Conservation (phyloP, 306 rosid species). For the Trifolium pratense region DNA sequence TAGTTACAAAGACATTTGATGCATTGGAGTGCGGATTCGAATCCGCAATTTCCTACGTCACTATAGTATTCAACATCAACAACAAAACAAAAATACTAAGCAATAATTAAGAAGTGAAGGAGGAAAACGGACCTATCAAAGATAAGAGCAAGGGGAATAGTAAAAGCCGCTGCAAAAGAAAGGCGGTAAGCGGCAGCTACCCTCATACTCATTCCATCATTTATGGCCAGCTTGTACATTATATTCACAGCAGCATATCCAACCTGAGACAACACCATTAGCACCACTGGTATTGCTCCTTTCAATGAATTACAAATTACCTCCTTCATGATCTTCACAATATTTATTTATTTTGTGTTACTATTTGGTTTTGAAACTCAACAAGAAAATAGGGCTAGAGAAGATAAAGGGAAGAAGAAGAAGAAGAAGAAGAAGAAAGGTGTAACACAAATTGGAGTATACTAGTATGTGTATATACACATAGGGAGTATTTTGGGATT, state of each 20-base stretch:
- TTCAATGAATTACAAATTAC: constrained; percentile 21
- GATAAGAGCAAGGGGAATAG: constrained; percentile 54
- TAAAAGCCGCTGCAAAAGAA: constrained; percentile 52
- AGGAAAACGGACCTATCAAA: constrained; percentile 47
- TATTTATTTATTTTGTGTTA: too few relatives aligned
- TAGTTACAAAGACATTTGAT: too few relatives aligned
- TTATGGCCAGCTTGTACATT: constrained; percentile 56
- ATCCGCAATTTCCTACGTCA: too few relatives aligned
- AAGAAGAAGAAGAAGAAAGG: too few relatives aligned
- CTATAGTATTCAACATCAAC: neutral
- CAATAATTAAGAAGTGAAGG: neutral
- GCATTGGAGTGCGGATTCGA: too few relatives aligned
- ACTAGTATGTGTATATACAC: neutral
- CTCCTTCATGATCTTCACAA: neutral
- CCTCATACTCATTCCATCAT: constrained; percentile 29
- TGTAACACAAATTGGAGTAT: neutral
- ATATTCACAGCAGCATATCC: constrained; percentile 56
- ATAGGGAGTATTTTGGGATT: neutral
- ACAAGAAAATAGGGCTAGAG: neutral
- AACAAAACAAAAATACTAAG: too few relatives aligned
- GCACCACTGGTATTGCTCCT: constrained; percentile 49
- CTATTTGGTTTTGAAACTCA: neutral
- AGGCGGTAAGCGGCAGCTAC: constrained; percentile 10
- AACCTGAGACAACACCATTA: constrained; percentile 58
- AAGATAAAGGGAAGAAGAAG: neutral